phyloP scores from a whole-genome alignment of 768 basidiomycete species.

The Phanerodontia chrysosporium region DNA sequence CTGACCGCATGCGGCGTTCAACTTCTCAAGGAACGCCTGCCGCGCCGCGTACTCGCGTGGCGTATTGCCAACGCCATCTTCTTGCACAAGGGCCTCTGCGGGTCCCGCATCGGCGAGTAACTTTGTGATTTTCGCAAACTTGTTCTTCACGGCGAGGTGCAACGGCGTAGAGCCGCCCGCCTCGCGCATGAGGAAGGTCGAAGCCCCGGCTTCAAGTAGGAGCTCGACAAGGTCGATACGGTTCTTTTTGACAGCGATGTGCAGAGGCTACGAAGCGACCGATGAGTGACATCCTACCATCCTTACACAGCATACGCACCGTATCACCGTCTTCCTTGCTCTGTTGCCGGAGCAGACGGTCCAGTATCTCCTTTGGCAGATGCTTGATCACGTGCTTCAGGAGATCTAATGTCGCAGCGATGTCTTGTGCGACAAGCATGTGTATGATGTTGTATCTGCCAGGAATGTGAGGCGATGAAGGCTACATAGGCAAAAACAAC shows the following conservation, averaged over 20 bases:
- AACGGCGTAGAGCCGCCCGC: slow-evolving; percentile 48
- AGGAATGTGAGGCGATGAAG: not conserved
- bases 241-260: slow-evolving; percentile 42
- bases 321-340: slow-evolving; percentile 45
- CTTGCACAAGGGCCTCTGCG: slow-evolving; percentile 36
- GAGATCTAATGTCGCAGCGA: slow-evolving; percentile 21
- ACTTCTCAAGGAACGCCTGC: slow-evolving; percentile 11
- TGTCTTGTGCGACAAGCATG: slow-evolving; percentile 30
- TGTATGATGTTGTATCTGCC: slow-evolving; percentile 58
- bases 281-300: too few relatives aligned
- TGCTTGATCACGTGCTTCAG: slow-evolving; percentile 43
- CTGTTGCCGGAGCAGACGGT: slow-evolving; percentile 40
- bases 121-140: slow-evolving; percentile 32
- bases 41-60: slow-evolving; percentile 23
- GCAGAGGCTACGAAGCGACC: slow-evolving; percentile 54
- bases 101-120: slow-evolving; percentile 37
- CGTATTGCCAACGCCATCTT: slow-evolving; percentile 38
- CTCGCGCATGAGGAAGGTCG: slow-evolving; percentile 36
- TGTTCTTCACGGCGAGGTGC: slow-evolving; percentile 39
- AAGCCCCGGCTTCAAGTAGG: slow-evolving; percentile 32
- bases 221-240: slow-evolving; percentile 23
- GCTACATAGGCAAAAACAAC: not conserved
- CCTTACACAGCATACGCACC: slow-evolving; percentile 27
- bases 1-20: not conserved
- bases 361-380: slow-evolving; percentile 46